Evolutionary conservation across 1,139 yeast genomes (phyloP), one percentile per base, ranked within the genome.

Genomic region (Waltiozyma sp.): DNA sequence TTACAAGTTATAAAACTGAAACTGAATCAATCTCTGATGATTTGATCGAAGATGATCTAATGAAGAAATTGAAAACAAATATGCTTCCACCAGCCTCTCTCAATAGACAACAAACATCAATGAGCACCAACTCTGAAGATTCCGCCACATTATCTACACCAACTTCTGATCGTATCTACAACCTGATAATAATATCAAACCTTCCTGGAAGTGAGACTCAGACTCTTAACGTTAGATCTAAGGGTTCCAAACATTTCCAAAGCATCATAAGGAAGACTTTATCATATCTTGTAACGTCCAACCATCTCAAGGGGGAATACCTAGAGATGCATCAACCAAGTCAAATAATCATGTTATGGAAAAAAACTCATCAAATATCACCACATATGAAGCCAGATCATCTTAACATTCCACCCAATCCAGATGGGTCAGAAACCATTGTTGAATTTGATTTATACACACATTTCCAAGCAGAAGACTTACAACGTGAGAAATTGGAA

Each of bases 381-480:
- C 51, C 52, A 2, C 53, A 46, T 24, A 55, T 54, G 57, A 56
- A 43, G 34, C 49, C 57, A 1, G 53, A 49, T 15, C 43, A 49
- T 6, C 41, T 58, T 18, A 42, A 43, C 4, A 37, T 55, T 2
- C 46, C 44, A 10, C 40, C 16, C 5, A 47, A 50, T 11, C 7
- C 18, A 14, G 39, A 40, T 23, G 48, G 46, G 4, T 36, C 39
- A 4, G 46, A 46, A 6, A 42, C 49, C 1, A 37, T 16, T 11
- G 46, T 55, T 7, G 46, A 47, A 4, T 18, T 57, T 19, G 47
- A 43, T 0, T 24, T 58, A 5, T 53, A 53, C 38, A 54, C 61
- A 0, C 45, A 40, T 10, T 18, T 26, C 2, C 56, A 53, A 34
- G 51, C 51, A 0, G 40, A 19, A 1, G n/a, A 33, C 1, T 40